phyloP scores from a whole-genome alignment of 1,284 basidiomycete species.

The Pseudomicrostroma phylloplanum region DNA sequence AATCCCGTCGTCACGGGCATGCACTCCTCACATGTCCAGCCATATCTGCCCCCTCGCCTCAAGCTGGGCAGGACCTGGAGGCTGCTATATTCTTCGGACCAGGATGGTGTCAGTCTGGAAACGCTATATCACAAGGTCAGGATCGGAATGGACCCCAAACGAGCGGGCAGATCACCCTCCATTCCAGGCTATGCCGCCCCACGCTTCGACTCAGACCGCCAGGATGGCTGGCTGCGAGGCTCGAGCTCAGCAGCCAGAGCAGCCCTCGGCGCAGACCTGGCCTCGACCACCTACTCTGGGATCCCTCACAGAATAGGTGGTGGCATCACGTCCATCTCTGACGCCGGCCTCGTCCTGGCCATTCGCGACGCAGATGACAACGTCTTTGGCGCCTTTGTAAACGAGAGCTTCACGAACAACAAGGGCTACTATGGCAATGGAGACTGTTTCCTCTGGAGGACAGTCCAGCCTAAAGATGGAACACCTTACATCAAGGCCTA shows the following conservation, averaged over 20 bases:
- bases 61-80: conserved; percentile 75
- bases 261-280: conserved; percentile 18
- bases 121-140: conserved; percentile 59
- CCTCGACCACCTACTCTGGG: conserved; percentile 1
- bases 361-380: conserved; percentile 39
- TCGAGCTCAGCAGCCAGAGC: conserved; percentile 26
- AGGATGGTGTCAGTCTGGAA: conserved; percentile 84
- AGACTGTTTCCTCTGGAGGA: conserved; percentile 34
- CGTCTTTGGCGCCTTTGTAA: conserved; percentile 48
- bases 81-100: conserved; percentile 84
- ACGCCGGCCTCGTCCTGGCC: conserved; percentile 42
- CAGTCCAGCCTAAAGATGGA: conserved; percentile 1
- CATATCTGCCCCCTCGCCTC: conserved; percentile 65
- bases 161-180: not conserved
- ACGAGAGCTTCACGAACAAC: conserved; percentile 38
- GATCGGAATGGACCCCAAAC: conserved; percentile 22
- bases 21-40: conserved; percentile 40
- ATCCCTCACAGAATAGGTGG: conserved; percentile 18
- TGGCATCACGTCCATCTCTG: conserved; percentile 23
- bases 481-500: conserved; percentile 57
- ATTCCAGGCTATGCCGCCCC: conserved; percentile 12
- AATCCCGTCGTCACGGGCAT: conserved; percentile 30
- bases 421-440: conserved; percentile 46
- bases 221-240: conserved; percentile 40
- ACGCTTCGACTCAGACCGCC: not conserved